Base-by-base conservation (phyloP, 2,329 filamentous ascomycete genomes). In the Myriosclerotinia curreyana region DNA sequence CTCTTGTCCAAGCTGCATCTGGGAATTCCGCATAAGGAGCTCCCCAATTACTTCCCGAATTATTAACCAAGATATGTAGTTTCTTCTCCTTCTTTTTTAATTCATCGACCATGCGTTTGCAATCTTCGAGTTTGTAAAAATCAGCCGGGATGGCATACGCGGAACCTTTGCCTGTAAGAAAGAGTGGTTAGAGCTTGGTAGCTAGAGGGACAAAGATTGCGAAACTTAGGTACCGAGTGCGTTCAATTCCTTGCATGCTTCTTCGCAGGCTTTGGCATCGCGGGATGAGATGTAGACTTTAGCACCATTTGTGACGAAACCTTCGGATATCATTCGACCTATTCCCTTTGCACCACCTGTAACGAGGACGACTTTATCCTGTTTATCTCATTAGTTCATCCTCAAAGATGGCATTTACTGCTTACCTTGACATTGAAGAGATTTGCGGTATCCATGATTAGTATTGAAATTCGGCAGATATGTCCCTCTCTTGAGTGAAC, bases 231-330 rank as follows among this genome's bases (percentile, higher is more conserved):
- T 80, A 69, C 83, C 80, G 38, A 83, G 78, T 67, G 79, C 76
- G 67, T 82, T 84, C 64, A 86, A 75, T 53, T 83, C 83, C 1
- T 84, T 82, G 40, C 77, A 82, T 22, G 86, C 83, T 55, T 88
- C 79, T 71, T 80, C 78, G 76, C 86, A 86, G 34, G 79, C 77
- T 51, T 83, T 85, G 20, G 84, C 85, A 40, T 88, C 87, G 31
- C 85, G 81, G 7, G 85, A 88, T 7, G 85, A 86, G 67, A 91
- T 87, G 78, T 90, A 91, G 7, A 91, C 88, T 67, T 83, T 88
- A 65, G 83, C 82, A 64, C 86, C 85, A 75, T 87, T 88, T 64
- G 79, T 74, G n/a, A 88, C 80, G 75, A 86, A 88, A 64, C 85
- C 86, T 64, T 85, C 79, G 40, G 84, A 83, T 67, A 89, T 89